Evolutionary conservation across 768 basidiomycete species (phyloP), one percentile per base, ranked within the genome.

Genomic region (Piloderma croceum): DNA sequence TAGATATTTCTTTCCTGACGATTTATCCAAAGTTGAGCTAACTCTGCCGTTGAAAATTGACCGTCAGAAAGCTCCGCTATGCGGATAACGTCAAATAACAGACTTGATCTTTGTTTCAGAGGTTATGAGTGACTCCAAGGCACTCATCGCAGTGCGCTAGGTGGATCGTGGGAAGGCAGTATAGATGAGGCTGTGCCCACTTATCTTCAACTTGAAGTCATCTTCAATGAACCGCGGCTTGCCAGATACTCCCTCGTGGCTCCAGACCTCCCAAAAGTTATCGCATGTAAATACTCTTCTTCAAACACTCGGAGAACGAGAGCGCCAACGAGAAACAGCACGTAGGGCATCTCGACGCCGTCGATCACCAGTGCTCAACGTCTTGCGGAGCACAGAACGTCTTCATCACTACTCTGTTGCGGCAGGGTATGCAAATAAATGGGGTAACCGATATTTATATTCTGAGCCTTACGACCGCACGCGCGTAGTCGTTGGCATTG

Each of bases 381-480:
- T 31, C 44, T 17, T n/a, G n/a, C n/a, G n/a, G n/a, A n/a, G n/a
- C n/a, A 48, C 31, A 20, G 34, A 13, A 19, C 24, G 22, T 46
- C 24, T 52, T 43, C 32, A 27, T 52, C 61, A 83, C 48, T 89
- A 86, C 54, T 76, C 83, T 11, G 62, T 79, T 44, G 56, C 67
- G 5, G 55, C 67, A n/a, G 82, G 76, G 15, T 65, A 67, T 21
- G 57, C 54, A 20, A 75, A 84, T 51, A 35, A 51, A 17, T 49
- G 49, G 34, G 60, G 58, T 23, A 90, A 90, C 65, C 83, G 90
- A 10, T 92, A 92, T 50, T 36, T 54, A 21, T 76, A 89, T 50
- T 73, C 92, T 39, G 62, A 76, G 34, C 85, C 90, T 0, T 93
- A 90, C 56, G 87, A 93, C 61, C 74, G 85, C 36, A 90, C 85